Evolutionary conservation across 169 alveolate species (phyloP).

Genomic region (Theileria orientalis): DNA sequence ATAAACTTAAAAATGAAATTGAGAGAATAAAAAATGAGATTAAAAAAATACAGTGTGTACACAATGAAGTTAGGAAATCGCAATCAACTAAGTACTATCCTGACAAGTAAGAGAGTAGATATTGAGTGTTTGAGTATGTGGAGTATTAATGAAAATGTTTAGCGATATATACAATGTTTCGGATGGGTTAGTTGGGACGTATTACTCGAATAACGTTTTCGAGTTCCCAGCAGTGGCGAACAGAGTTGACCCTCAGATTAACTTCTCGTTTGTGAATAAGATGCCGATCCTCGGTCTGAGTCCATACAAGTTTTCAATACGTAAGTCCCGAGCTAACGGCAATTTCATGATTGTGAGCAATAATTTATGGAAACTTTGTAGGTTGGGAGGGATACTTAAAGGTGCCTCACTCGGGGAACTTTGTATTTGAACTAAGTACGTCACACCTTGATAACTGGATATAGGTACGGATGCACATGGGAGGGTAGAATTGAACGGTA

Average conservation of each 20-base stretch:
- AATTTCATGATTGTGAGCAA: too few relatives aligned
- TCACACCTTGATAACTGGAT: not conserved
- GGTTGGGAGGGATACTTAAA: conserved; percentile 58
- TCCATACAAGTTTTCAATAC: conserved; percentile 80
- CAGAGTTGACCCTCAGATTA: conserved; percentile 78
- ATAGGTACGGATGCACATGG: conserved; percentile 35
- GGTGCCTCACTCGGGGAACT: conserved; percentile 61
- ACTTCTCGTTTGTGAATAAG: conserved; percentile 75
- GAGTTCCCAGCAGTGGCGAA: conserved; percentile 70
- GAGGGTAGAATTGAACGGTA: conserved; percentile 43
- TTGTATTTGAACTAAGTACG: conserved; percentile 29
- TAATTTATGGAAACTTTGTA: not conserved
- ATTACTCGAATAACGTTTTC: conserved; percentile 40
- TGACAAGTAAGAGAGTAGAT: too few relatives aligned
- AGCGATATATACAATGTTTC: conserved; percentile 19
- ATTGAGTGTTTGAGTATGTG: not conserved
- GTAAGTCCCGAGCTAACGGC: conserved; percentile 23
- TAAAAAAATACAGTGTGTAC: conserved; percentile 34
- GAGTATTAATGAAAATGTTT: not conserved
- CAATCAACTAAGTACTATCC: conserved; percentile 12
- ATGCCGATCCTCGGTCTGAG: conserved; percentile 82
- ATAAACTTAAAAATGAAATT: conserved; percentile 31
- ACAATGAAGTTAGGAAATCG: conserved; percentile 8
- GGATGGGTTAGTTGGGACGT: conserved; percentile 65
- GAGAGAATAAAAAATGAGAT: conserved; percentile 36